Evolutionary conservation across 73 alveolate genomes (phyloP).

Genomic region (Paramecium sonneborni): DNA sequence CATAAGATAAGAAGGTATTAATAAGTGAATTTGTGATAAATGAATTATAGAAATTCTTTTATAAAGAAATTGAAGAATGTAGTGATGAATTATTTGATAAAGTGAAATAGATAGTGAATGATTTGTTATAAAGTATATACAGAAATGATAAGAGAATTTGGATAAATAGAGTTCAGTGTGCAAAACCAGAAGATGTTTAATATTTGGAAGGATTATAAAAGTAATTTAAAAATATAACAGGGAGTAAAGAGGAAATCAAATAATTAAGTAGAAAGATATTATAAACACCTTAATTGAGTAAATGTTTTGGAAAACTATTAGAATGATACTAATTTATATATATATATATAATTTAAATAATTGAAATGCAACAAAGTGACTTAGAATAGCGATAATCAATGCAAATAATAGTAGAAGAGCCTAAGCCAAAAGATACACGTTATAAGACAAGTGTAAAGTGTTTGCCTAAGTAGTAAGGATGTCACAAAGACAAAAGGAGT

Average conservation of each 20-base stretch:
- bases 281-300: background rate
- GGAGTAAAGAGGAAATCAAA: background rate
- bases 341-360: background rate
- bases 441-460: slow-evolving; percentile 28
- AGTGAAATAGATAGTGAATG: slow-evolving; percentile 31
- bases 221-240: background rate
- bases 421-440: slow-evolving; percentile 18
- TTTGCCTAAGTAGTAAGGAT: slow-evolving; percentile 63
- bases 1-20: background rate
- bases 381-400: background rate
- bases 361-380: background rate
- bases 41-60: background rate
- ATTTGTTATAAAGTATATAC: background rate
- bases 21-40: background rate
- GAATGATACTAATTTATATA: slow-evolving; percentile 1
- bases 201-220: slow-evolving; percentile 9
- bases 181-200: background rate
- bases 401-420: background rate
- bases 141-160: slow-evolving; percentile 4
- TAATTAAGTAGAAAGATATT: background rate
- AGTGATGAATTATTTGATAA: background rate
- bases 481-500: slow-evolving; percentile 88
- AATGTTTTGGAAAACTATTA: background rate
- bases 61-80: background rate
- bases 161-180: background rate